phyloP scores from a whole-genome alignment of 1,284 basidiomycete genomes.

The Cryptococcus hybrid region DNA sequence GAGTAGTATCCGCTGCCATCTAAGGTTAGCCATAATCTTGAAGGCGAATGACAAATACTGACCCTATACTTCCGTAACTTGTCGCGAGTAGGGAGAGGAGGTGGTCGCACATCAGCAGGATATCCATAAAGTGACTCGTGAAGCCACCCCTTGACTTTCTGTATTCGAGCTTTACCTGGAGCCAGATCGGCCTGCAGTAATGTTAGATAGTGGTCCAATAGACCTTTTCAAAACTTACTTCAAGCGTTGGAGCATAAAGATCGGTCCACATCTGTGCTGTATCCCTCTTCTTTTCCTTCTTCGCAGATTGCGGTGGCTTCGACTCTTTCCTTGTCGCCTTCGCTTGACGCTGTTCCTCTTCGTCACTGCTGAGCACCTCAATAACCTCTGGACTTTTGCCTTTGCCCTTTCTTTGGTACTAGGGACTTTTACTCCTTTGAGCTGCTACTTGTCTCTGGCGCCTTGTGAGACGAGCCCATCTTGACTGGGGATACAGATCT shows the following conservation, averaged over 20 bases:
- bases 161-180: conserved; percentile 82
- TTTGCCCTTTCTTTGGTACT: conserved; percentile 52
- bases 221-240: conserved; percentile 52
- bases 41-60: conserved; percentile 35
- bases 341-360: conserved; percentile 15
- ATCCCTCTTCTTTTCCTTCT: neutral
- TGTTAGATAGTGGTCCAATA: neutral
- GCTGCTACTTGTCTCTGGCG: neutral
- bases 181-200: conserved; percentile 68
- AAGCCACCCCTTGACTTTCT: conserved; percentile 82
- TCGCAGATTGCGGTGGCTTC: neutral
- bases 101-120: conserved; percentile 9
- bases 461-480: neutral
- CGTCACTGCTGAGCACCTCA: conserved; percentile 29
- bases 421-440: conserved; percentile 50
- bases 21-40: neutral
- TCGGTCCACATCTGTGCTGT: conserved; percentile 66
- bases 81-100: conserved; percentile 52
- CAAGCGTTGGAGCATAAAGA: conserved; percentile 64
- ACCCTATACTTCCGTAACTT: conserved; percentile 75
- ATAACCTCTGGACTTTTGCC: conserved; percentile 42
- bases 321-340: neutral
- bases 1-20: conserved; percentile 69
- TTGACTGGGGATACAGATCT: neutral
- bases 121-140: conserved; percentile 70